These are phyloP conservation scores for Schoenoplectus tabernaemontani DNA, from an alignment of 202 grass and related monocot genomes.

Conservation along the genomic window DNA sequence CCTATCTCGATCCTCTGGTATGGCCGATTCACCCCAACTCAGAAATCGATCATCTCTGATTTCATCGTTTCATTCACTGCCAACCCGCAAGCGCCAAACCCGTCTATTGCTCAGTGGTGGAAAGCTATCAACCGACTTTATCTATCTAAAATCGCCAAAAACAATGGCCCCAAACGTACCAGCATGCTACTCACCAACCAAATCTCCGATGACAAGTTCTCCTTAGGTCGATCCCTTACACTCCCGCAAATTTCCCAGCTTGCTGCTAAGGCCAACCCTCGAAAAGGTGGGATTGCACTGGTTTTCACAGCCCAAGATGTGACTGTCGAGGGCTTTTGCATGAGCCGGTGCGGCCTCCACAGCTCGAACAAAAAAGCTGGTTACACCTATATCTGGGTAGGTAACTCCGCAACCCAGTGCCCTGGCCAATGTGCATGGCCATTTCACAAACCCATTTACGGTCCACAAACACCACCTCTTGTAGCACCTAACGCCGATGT, in stretches of 20 bases:
- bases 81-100: background rate
- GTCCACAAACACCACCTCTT: constrained; percentile 39
- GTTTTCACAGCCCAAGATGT: constrained; percentile 67
- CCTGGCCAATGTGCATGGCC: constrained; percentile 68
- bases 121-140: constrained; percentile 32
- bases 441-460: constrained; percentile 58
- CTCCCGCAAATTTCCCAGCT: constrained; percentile 47
- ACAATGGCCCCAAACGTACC: background rate
- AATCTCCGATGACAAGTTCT: constrained; percentile 47
- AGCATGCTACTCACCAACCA: constrained; percentile 31
- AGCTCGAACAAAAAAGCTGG: constrained; percentile 19
- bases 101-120: constrained; percentile 53
- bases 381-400: constrained; percentile 47
- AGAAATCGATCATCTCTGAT: constrained; percentile 58
- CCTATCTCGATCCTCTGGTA: constrained; percentile 48
- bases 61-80: constrained; percentile 40
- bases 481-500: constrained; percentile 45
- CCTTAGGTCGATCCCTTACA: constrained; percentile 49
- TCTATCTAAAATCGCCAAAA: constrained; percentile 30
- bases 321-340: constrained; percentile 67
- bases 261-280: constrained; percentile 28
- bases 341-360: constrained; percentile 61
- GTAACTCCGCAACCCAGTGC: constrained; percentile 52
- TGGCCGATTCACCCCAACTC: constrained; percentile 38
- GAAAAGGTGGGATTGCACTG: constrained; percentile 44